Evolutionary conservation across 257 asterid genomes (phyloP).

Genomic region (Lycium barbarum): DNA sequence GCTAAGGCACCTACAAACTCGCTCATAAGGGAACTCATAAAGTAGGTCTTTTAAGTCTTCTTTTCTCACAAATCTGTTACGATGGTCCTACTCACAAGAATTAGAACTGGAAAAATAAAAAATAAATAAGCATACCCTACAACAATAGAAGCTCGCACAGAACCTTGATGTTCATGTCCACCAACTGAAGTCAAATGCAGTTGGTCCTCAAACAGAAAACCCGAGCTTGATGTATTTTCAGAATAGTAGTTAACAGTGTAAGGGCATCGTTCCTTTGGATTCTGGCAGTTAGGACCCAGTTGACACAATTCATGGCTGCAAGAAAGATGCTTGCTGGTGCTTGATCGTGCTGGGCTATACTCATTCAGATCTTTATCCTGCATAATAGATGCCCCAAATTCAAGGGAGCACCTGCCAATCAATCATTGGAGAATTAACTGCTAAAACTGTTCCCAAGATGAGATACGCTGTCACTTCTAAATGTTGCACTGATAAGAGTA

Average conservation of each 20-base stretch:
- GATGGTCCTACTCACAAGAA: constrained; percentile 18
- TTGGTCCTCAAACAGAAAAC: constrained; percentile 75
- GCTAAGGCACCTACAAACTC: constrained; percentile 10
- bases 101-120: neutral
- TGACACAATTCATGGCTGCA: constrained; percentile 76
- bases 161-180: constrained; percentile 49
- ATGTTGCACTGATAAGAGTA: constrained; percentile 7
- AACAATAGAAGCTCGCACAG: constrained; percentile 57
- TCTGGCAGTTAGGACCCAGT: constrained; percentile 53
- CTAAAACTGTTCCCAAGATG: constrained; percentile 53
- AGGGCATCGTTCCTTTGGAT: constrained; percentile 72
- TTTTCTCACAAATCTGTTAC: neutral
- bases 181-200: constrained; percentile 58
- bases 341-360: constrained; percentile 73
- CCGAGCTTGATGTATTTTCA: constrained; percentile 73
- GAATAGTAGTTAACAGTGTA: constrained; percentile 58
- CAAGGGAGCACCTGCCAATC: constrained; percentile 88
- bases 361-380: constrained; percentile 83
- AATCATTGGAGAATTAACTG: constrained; percentile 68
- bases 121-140: constrained; percentile 55
- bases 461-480: constrained; percentile 32
- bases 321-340: constrained; percentile 64
- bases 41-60: neutral
- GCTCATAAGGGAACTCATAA: neutral
- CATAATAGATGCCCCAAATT: constrained; percentile 77